Conservation (phyloP, 1,284 basidiomycete genomes). For the Fistulinella staudtii region DNA sequence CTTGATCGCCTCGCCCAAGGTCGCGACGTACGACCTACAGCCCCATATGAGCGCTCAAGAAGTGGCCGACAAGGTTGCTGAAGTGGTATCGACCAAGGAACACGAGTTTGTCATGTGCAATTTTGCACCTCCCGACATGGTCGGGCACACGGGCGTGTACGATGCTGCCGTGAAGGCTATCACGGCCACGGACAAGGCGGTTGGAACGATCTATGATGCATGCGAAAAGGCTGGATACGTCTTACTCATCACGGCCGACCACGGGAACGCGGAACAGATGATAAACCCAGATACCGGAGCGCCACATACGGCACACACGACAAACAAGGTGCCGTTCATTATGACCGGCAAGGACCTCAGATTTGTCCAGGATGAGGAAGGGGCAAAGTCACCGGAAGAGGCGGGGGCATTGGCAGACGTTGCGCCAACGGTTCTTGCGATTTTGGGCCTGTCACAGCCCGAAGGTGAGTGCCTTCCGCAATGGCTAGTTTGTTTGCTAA, state of each 20-base stretch:
- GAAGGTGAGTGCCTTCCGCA: slow-evolving; percentile 41
- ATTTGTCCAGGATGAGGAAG: slow-evolving; percentile 35
- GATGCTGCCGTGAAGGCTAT: slow-evolving; percentile 87
- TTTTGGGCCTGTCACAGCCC: slow-evolving; percentile 64
- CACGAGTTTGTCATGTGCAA: slow-evolving; percentile 94
- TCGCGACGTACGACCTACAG: slow-evolving; percentile 84
- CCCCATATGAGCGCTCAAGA: slow-evolving; percentile 84
- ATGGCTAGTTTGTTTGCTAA: slow-evolving; percentile 3
- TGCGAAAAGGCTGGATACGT: slow-evolving; percentile 83
- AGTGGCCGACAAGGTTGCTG: slow-evolving; percentile 86
- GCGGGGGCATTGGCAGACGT: slow-evolving; percentile 82
- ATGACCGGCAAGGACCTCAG: slow-evolving; percentile 57
- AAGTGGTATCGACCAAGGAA: slow-evolving; percentile 65
- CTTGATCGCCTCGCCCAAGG: slow-evolving; percentile 87
- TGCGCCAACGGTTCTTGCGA: slow-evolving; percentile 77
- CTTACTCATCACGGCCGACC: slow-evolving; percentile 85
- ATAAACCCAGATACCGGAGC: slow-evolving; percentile 76
- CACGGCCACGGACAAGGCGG: slow-evolving; percentile 78
- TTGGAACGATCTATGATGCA: slow-evolving; percentile 80
- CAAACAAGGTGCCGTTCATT: slow-evolving; percentile 82
- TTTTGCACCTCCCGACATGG: slow-evolving; percentile 95
- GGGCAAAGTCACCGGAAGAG: slow-evolving; percentile 51
- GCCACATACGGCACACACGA: slow-evolving; percentile 83
- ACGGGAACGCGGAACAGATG: slow-evolving; percentile 94
- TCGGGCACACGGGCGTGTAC: slow-evolving; percentile 86